Percentiles rank a stretch among this genome's conserved stretches.
Conservation (phyloP, 108 stramenopile species). For the Nannochloropsis oceanica region DNA sequence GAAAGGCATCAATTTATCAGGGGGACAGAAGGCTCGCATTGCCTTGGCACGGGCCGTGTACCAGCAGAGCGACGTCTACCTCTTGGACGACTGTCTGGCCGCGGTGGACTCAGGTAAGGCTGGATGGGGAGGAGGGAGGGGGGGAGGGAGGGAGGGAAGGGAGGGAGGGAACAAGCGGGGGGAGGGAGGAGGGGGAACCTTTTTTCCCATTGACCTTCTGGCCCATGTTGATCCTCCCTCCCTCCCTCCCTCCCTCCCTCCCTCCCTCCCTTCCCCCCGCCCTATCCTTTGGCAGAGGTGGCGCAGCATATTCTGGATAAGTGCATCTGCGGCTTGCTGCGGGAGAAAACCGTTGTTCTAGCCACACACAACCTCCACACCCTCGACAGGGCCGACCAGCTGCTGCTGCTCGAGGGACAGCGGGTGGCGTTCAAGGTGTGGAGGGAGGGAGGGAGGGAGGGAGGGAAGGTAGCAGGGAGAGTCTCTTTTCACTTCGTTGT, state of each 20-base stretch:
- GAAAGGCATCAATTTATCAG: constrained; percentile 70
- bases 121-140: neutral
- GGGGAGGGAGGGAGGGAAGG: neutral
- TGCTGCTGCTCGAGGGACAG: neutral
- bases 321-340: constrained; percentile 59
- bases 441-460: neutral
- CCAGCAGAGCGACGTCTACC: constrained; percentile 57
- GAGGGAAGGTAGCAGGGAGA: neutral
- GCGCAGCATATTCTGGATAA: constrained; percentile 64
- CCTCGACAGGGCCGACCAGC: neutral
- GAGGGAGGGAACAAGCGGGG: no score
- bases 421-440: neutral
- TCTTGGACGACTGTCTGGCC: constrained; percentile 80
- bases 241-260: neutral
- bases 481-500: no score
- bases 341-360: constrained; percentile 49
- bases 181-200: neutral
- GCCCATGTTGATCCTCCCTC: neutral
- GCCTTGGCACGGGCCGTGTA: constrained; percentile 87
- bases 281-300: no score
- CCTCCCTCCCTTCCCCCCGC: neutral
- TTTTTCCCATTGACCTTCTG: neutral
- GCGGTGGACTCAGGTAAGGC: constrained; percentile 61
- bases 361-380: constrained; percentile 57
- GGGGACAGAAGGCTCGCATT: constrained; percentile 86